Evolutionary conservation across 2,329 filamentous ascomycete species (phyloP), one percentile per base, ranked within the genome.

Genomic region (Nothophaeocryptopus gaeumannii): DNA sequence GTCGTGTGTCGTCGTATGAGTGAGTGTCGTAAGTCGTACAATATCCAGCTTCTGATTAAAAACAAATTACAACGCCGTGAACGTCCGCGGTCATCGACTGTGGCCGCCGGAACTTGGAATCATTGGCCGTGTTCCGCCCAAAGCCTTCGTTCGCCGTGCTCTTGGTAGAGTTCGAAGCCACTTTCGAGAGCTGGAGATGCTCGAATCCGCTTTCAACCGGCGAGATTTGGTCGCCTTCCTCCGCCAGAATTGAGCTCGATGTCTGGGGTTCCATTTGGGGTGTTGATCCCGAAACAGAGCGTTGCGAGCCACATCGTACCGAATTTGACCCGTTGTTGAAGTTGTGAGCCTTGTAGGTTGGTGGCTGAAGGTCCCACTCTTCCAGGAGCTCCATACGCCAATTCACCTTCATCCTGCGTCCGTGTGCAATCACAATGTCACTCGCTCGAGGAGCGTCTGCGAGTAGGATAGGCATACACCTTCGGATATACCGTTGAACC

Each of bases 391-490:
- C 67, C 52, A 70, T 68, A 29, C 67, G 70, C 53, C 69, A 66
- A 51, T 74, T 72, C 61, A 77, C 70, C 44, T 69, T 71, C 54
- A 74, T 61, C 36, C 74, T 71, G 43, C 66, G 63, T 39, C 72
- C 73, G 29, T 68, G 60, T 49, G 45, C 59, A 53, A 74, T 72
- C 5, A 77, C 63, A n/a, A 77, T 66, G 48, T 75, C 71, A 61
- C 69, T 74, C 0, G 74, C 71, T 31, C 75, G 67, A 2, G 71
- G 68, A 2, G 74, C 72, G 35, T 71, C 70, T 15, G 67, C 67
- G 7, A 71, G 66, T 10, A 78, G 60, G 5, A 75, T 64, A 2
- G 75, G 75, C 43, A 74, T 70, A 55, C 74, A 77, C 29, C 74
- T 70, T 5, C 71, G 68, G 45, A 73, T 70, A 63, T 77, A 77